Base-by-base conservation (phyloP, 257 asterid genomes). In the Plantago major region DNA sequence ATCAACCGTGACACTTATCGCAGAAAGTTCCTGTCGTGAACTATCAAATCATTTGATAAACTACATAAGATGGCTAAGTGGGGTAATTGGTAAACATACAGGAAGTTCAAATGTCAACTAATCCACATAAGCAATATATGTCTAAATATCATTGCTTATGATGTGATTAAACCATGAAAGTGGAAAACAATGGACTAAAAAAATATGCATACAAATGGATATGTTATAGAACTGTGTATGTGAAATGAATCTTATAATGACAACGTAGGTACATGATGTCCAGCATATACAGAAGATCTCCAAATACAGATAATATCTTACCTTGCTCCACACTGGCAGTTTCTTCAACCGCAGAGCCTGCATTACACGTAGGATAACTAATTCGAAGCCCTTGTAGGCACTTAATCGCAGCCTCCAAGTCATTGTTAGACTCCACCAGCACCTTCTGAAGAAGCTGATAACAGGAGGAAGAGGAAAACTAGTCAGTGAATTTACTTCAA, bases 361-460 rank as follows among this genome's bases (percentile, higher is more conserved):
- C 52, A 66, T 66, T 55, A 59, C 73, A 81, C 44, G 70, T 72
- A 11, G 63, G 62, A 70, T 68, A 62, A 47, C 64, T 78, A 54
- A 67, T 72, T 37, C 68, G 76, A 75, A 83, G 81, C 66, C 67
- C 84, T 15, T 79, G 69, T 71, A 89, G 70, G 70, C 73, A 76
- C 74, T 71, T 72, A 58, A 71, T 67, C 26, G 96, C 84, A 66
- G 80, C 63, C 58, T 79, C 84, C 71, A 89, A 37, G 68, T 84
- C 84, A 62, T 74, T 47, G 55, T 79, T 78, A 18, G 85, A 80
- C 72, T 84, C 86, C 51, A 72, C 81, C 58, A 84, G 58, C 49
- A 82, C 81, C 71, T 74, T 77, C 80, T 75, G 89, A 57, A 86
- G 83, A 71, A 82, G 55, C 96, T 89, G 81, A 72, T 70, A n/a